Evolutionary conservation across 1,139 yeast species (phyloP), one percentile per base, ranked within the genome.

Genomic region (Scheffersomyces lignicola): DNA sequence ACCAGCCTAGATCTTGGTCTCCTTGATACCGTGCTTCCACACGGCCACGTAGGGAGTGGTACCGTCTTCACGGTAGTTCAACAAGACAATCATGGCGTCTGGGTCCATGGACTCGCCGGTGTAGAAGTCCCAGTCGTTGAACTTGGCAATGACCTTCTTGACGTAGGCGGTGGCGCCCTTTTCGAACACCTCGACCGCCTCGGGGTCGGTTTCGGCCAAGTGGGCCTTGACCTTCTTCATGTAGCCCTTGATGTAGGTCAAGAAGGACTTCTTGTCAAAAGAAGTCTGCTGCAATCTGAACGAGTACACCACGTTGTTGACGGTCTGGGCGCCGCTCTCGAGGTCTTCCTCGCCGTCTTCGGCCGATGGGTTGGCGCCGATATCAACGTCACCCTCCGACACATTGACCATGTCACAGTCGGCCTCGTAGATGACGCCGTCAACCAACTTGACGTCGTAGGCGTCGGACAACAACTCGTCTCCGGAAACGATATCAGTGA

Each of bases 81-180:
- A 85, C 70, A 92, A 82, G 55, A 88, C 90, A 64, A 92, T 74
- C 98, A 92, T 92, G 59, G 85, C 97, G 70, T 92, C 97, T 68
- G 97, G 97, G 83, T 94, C 96, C 99, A 92, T 94, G 62, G 96
- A 85, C 78, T 92, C 97, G 78, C 98, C 98, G 54, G 96, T 92
- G 89, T 73, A 92, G 81, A 92, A 92, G 65, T 92, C 98, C 95
- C 94, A 92, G 80, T 92, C 98, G 67, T 83, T 83, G 92, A 92
- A 92, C 70, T 89, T 83, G 57, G 82, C 85, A 58, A 92, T 69
- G 54, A 92, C 84, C 80, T 92, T 94, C 86, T 94, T 92, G 72
- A 86, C 95, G 79, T 88, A 90, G 54, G 86, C 73, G 53, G 82
- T 78, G 56, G 98, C 98, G 67, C 97, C 97, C 80, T 90, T 90